phyloP scores from a whole-genome alignment of 176 grass and related monocot species.

The Triticum timopheevii region DNA sequence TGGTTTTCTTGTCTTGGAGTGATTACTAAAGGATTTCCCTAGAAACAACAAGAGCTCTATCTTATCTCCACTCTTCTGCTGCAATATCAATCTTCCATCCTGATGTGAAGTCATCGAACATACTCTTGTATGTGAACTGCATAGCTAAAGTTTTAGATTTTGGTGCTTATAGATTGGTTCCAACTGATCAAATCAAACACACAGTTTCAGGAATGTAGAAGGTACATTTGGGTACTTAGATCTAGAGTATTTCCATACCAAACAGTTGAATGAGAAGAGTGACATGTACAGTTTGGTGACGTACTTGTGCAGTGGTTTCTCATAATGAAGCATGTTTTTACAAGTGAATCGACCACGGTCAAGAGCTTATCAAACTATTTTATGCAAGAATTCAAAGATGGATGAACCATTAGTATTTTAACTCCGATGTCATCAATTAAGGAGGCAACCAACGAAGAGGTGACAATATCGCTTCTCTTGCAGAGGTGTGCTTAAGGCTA shows the following conservation, averaged over 20 bases:
- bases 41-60: background rate
- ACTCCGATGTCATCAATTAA: background rate
- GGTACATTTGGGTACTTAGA: background rate
- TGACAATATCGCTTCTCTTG: background rate
- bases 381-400: background rate
- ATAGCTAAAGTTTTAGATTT: background rate
- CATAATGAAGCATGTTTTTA: background rate
- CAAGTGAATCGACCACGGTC: background rate
- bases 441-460: background rate
- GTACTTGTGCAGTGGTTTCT: conserved; percentile 49
- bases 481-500: background rate
- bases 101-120: background rate
- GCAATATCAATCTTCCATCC: background rate
- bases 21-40: background rate
- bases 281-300: conserved; percentile 81
- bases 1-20: background rate
- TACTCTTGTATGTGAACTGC: background rate
- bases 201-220: background rate
- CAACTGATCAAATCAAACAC: background rate
- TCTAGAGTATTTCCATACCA: background rate
- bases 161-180: background rate
- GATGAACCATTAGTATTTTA: background rate
- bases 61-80: background rate
- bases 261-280: conserved; percentile 59
- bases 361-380: background rate